Conservation (phyloP, 2,329 filamentous ascomycete genomes). For the Fusarium dimerum region DNA sequence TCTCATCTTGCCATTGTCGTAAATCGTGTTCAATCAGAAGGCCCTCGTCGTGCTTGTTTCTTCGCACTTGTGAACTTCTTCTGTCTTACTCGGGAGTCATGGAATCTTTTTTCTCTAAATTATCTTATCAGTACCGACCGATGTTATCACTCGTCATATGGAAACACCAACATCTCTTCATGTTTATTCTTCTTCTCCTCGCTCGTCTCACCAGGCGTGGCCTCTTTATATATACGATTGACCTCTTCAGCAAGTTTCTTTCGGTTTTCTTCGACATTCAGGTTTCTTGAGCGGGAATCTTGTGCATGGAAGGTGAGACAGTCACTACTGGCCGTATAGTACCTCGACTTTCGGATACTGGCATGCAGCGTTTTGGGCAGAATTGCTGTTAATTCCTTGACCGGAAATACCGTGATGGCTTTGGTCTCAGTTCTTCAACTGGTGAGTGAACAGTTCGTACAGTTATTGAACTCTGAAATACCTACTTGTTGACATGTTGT, state of each 20-base stretch:
- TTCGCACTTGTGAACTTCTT: conserved; percentile 54
- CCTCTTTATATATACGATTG: conserved; percentile 46
- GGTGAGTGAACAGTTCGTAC: conserved; percentile 45
- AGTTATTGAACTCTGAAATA: not conserved
- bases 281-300: conserved; percentile 50
- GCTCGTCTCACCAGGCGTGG: conserved; percentile 49
- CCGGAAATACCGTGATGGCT: conserved; percentile 54
- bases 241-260: conserved; percentile 52
- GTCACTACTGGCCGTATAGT: conserved; percentile 54
- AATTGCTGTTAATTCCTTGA: conserved; percentile 45
- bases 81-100: conserved; percentile 44
- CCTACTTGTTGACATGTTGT: conserved; percentile 64
- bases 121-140: conserved; percentile 7
- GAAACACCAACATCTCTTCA: conserved; percentile 43
- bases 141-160: not conserved
- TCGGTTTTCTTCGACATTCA: conserved; percentile 56
- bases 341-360: conserved; percentile 52
- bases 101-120: conserved; percentile 49
- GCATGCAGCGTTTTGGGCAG: conserved; percentile 51
- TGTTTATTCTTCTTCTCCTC: conserved; percentile 50
- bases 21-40: conserved; percentile 24
- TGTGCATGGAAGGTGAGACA: conserved; percentile 58
- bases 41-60: conserved; percentile 48
- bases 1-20: not conserved
- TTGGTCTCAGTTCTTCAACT: conserved; percentile 58